A percentile compares a stretch with the other conserved stretches of the same genome.
phyloP scores from a whole-genome alignment of 495 filamentous ascomycete species.

The Tuber umbilicatum region DNA sequence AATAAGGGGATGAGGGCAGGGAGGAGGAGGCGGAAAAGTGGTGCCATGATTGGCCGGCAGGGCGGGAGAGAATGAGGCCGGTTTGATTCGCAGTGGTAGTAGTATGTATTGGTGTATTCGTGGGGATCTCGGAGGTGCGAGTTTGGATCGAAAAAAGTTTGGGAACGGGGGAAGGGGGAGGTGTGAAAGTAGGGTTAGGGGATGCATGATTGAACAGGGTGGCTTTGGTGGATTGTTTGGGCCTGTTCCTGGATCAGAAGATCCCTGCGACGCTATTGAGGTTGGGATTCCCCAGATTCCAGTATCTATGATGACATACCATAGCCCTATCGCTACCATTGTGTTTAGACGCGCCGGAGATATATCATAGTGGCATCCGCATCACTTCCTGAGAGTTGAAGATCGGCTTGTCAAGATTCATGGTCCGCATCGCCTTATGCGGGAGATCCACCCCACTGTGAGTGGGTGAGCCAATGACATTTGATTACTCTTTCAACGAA shows the following conservation, averaged over 20 bases:
- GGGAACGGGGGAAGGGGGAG: background rate
- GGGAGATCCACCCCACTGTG: background rate
- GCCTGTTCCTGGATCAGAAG: background rate
- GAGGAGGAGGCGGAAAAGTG: slow-evolving; percentile 5
- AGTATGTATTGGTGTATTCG: background rate
- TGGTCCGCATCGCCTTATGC: background rate
- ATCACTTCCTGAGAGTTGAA: background rate
- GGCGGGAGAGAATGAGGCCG: background rate
- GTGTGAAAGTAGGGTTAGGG: background rate
- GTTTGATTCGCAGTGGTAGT: background rate
- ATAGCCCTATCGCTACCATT: background rate
- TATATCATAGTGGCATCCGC: background rate
- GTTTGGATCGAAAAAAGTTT: background rate
- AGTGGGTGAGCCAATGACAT: background rate
- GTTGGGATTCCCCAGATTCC: background rate
- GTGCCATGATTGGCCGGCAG: background rate
- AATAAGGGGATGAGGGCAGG: slow-evolving; percentile 43
- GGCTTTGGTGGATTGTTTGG: background rate
- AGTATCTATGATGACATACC: background rate
- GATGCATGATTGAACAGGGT: background rate
- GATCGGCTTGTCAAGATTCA: background rate
- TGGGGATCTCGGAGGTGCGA: background rate
- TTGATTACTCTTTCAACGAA: background rate
- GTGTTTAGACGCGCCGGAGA: background rate
- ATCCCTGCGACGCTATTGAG: background rate